Base-by-base conservation (phyloP, 805 yeast species). In the Metschnikowia bowlesiae region DNA sequence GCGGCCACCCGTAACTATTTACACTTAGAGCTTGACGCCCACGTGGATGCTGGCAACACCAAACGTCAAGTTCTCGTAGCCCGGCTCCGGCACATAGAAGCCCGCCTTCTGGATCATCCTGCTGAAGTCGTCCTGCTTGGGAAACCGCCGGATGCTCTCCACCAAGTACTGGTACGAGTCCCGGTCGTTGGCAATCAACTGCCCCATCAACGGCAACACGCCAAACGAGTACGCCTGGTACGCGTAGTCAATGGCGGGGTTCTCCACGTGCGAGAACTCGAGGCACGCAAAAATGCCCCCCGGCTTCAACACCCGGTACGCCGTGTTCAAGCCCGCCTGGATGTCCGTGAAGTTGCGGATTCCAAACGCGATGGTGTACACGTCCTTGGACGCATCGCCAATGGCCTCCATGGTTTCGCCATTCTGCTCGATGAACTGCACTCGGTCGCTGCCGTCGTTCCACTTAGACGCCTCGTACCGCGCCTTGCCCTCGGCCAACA, bases 261-360 rank as follows among this genome's bases (percentile, higher is more conserved):
- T 88, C 45, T 86, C 85, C 50, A 94, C 97, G 65, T 91, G 94
- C 48, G 96, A 86, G 64, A 94, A 94, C 67, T 94, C 99, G 52
- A 94, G 76, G 69, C 98, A 91, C 36, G 96, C 97, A 67, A 94
- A 94, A 43, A 94, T 87, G 62, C 99, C 99, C 62, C 99, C 99
- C 10, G 98, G 98, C 69, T 86, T 89, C 65, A 94, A 80, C 31
- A 92, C 96, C 61, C 99, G 81, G 73, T 92, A 87, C 33, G 99
- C 99, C n/a, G 97, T 85, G 60, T 87, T 79, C 61, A 94, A 77
- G 30, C 98, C 99, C 5, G 89, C 90, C 69, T 91, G 97, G 61
- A 94, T 84, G 66, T 94, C 79, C 51, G 99, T 94, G 70, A 95
- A 94, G 70, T 94, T 94, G 70, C 99, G 83, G 71, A 94, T 94